phyloP scores from a whole-genome alignment of 345 rosid species.

The Bruguiera gymnorhiza region DNA sequence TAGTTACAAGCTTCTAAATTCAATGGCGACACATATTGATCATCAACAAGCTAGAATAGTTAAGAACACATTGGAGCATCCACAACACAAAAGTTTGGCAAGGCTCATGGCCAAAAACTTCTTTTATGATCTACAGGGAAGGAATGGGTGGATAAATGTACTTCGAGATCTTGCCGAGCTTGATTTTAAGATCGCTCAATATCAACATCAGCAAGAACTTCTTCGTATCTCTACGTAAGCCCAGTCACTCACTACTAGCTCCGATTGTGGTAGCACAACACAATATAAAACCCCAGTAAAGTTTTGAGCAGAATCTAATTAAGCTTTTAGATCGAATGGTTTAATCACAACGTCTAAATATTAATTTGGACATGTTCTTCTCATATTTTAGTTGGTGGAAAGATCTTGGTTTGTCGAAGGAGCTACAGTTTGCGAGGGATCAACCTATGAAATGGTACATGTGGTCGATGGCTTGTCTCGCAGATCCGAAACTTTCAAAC shows the following conservation, averaged over 20 bases:
- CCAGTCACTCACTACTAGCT: not conserved
- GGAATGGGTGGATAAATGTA: conserved; percentile 29
- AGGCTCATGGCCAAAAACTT: conserved; percentile 31
- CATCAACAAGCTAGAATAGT: conserved; percentile 20
- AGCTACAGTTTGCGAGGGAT: conserved; percentile 45
- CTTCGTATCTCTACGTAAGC: conserved; percentile 30
- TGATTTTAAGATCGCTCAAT: conserved; percentile 33
- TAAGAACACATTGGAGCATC: conserved; percentile 23
- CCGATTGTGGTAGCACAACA: not conserved
- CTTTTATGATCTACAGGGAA: not conserved
- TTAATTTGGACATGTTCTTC: not conserved
- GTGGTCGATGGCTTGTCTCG: conserved; percentile 45
- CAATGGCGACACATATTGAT: conserved; percentile 8
- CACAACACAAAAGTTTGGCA: conserved; percentile 41
- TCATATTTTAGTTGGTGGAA: conserved; percentile 56
- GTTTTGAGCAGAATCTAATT: too few relatives aligned
- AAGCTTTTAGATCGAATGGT: too few relatives aligned
- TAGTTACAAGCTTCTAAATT: conserved; percentile 22
- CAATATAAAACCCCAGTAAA: too few relatives aligned
- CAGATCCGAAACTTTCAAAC: conserved; percentile 43
- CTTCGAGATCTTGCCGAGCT: conserved; percentile 34
- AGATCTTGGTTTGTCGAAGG: conserved; percentile 39
- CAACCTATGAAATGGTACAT: conserved; percentile 54
- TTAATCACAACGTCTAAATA: too few relatives aligned
- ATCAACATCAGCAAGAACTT: conserved; percentile 35